Evolutionary conservation across 164 flowering plant genomes (phyloP).

Genomic region (Liquidambar formosana): DNA sequence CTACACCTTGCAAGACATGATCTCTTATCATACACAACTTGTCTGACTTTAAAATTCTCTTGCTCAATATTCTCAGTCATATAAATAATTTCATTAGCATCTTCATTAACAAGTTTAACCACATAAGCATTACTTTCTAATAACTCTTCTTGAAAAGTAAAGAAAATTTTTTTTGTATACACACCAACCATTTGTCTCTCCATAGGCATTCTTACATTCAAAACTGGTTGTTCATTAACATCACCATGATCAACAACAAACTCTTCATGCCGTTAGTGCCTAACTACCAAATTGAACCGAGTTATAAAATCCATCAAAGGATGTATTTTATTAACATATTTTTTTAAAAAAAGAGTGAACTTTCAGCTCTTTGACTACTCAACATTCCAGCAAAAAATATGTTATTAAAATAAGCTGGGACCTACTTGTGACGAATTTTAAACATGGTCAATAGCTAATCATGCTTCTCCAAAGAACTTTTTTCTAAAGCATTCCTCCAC

Average conservation of each 20-base stretch:
- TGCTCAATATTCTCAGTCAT: neutral
- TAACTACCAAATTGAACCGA: neutral
- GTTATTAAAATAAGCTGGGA: neutral
- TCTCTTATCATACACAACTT: neutral
- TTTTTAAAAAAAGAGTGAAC: neutral
- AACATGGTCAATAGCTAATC: neutral
- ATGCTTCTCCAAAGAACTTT: neutral
- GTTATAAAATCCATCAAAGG: neutral
- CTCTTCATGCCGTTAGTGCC: neutral
- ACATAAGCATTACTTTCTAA: neutral
- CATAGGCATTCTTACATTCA: neutral
- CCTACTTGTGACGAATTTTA: neutral
- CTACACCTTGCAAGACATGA: neutral
- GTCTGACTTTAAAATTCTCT: neutral
- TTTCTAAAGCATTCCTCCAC: neutral
- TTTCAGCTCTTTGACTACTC: neutral
- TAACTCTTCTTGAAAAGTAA: neutral
- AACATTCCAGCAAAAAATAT: no score
- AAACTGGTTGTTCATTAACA: neutral
- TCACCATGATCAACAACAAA: neutral
- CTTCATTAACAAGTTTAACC: neutral
- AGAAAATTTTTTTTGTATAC: neutral
- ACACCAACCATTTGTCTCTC: neutral
- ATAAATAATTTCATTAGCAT: neutral
- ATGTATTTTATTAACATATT: neutral